phyloP scores from a whole-genome alignment of 1,284 basidiomycete species.

The Austroboletus novae-zelandiae region DNA sequence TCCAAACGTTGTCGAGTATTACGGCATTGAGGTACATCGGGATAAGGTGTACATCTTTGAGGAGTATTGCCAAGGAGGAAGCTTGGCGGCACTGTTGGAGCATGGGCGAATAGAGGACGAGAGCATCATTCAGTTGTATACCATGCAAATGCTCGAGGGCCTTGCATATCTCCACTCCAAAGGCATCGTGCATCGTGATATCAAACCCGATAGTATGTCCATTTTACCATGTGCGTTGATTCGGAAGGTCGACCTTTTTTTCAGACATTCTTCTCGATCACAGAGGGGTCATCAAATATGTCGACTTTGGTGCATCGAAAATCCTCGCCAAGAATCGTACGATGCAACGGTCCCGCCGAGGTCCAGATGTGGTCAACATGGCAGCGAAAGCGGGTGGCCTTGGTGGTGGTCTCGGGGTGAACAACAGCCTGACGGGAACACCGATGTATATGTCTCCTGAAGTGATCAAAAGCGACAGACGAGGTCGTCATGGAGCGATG shows the following conservation, averaged over 20 bases:
- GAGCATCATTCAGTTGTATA: slow-evolving; percentile 93
- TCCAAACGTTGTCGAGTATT: slow-evolving; percentile 98
- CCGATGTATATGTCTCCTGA: slow-evolving; percentile 99
- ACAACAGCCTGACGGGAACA: slow-evolving; percentile 89
- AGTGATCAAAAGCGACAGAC: slow-evolving; percentile 90
- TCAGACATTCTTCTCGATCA: slow-evolving; percentile 94
- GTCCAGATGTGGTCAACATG: slow-evolving; percentile 35
- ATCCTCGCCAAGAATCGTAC: slow-evolving; percentile 93
- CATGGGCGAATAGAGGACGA: slow-evolving; percentile 98
- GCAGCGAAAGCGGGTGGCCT: slow-evolving; percentile 29
- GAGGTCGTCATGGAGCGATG: slow-evolving; percentile 92
- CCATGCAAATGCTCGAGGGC: slow-evolving; percentile 96
- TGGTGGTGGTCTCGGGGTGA: slow-evolving; percentile 48
- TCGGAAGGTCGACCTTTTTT: slow-evolving; percentile 15
- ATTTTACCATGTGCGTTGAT: slow-evolving; percentile 4
- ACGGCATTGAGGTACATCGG: slow-evolving; percentile 98
- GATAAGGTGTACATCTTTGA: slow-evolving; percentile 99
- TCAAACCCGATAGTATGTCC: slow-evolving; percentile 97
- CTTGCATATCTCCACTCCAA: slow-evolving; percentile 92
- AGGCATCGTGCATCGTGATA: slow-evolving; percentile 93
- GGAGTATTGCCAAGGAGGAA: slow-evolving; percentile 97
- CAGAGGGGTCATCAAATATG: slow-evolving; percentile 93
- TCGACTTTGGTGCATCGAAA: slow-evolving; percentile 99
- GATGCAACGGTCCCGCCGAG: slow-evolving; percentile 71
- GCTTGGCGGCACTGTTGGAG: slow-evolving; percentile 86